phyloP scores from a whole-genome alignment of 2,329 filamentous ascomycete genomes.

The Cladosporium oxysporum region DNA sequence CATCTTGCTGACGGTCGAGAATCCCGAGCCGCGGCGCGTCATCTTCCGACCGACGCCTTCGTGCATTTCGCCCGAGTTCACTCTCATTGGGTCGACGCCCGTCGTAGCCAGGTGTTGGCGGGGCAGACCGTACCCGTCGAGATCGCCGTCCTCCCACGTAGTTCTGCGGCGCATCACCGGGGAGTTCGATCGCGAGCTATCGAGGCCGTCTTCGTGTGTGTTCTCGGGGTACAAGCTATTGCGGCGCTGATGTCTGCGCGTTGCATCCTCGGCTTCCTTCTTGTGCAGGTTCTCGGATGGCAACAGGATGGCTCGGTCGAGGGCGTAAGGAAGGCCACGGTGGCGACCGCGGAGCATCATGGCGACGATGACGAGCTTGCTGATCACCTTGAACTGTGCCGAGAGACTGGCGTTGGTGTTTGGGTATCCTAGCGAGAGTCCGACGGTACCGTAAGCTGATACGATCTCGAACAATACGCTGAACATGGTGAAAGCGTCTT shows the following conservation, averaged over 20 bases:
- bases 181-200: not conserved
- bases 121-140: slow-evolving; percentile 33
- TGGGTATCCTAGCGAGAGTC: slow-evolving; percentile 81
- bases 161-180: slow-evolving; percentile 16
- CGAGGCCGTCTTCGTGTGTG: slow-evolving; percentile 12
- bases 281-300: slow-evolving; percentile 65
- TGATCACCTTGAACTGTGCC: slow-evolving; percentile 73
- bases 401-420: slow-evolving; percentile 77
- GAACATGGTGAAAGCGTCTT: slow-evolving; percentile 55
- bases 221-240: slow-evolving; percentile 31
- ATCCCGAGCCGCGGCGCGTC: slow-evolving; percentile 20
- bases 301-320: slow-evolving; percentile 69
- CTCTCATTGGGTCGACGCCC: slow-evolving; percentile 9
- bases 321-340: slow-evolving; percentile 65
- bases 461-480: slow-evolving; percentile 77
- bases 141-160: slow-evolving; percentile 31
- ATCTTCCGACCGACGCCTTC: slow-evolving; percentile 22
- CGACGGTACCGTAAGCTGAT: slow-evolving; percentile 92
- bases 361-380: slow-evolving; percentile 65
- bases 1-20: slow-evolving; percentile 20
- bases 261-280: slow-evolving; percentile 53
- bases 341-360: slow-evolving; percentile 68
- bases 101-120: slow-evolving; percentile 26
- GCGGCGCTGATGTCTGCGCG: slow-evolving; percentile 36
- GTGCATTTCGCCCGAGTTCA: slow-evolving; percentile 21